phyloP scores from a whole-genome alignment of 371 early-diverging fungal species.

The Mortierella sp. region DNA sequence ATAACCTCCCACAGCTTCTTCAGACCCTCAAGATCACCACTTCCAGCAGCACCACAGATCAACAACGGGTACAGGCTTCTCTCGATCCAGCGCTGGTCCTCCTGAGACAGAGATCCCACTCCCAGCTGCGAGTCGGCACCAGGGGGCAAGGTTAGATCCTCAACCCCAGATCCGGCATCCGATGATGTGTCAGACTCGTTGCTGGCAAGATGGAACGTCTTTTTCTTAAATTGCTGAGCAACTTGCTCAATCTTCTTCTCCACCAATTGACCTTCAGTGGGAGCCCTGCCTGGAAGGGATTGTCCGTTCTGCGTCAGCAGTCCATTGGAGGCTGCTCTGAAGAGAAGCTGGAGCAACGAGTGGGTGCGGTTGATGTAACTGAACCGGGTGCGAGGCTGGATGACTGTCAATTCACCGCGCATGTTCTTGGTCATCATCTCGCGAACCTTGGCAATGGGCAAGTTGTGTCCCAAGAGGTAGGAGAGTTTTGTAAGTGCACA shows the following conservation, averaged over 20 bases:
- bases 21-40: slow-evolving; percentile 87
- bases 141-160: background rate
- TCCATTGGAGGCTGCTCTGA: slow-evolving; percentile 55
- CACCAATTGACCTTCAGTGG: slow-evolving; percentile 14
- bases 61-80: slow-evolving; percentile 86
- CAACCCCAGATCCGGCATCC: slow-evolving; percentile 27
- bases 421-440: slow-evolving; percentile 85
- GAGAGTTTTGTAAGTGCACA: slow-evolving; percentile 96
- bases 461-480: slow-evolving; percentile 86
- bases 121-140: slow-evolving; percentile 16
- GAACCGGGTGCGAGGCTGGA: slow-evolving; percentile 71
- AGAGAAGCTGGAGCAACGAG: slow-evolving; percentile 64
- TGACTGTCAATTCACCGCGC: slow-evolving; percentile 94
- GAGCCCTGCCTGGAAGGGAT: slow-evolving; percentile 22
- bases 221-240: background rate
- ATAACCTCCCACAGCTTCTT: slow-evolving; percentile 68
- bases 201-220: slow-evolving; percentile 15
- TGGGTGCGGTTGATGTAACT: slow-evolving; percentile 67
- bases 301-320: slow-evolving; percentile 17
- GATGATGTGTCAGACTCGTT: slow-evolving; percentile 18
- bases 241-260: slow-evolving; percentile 12
- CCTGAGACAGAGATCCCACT: slow-evolving; percentile 30
- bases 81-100: slow-evolving; percentile 80
- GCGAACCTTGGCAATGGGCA: slow-evolving; percentile 78
- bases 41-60: slow-evolving; percentile 90